These are phyloP conservation scores for Microstegium vimineum DNA, from an alignment of 176 grass and related monocot genomes.

Conservation along the genomic window DNA sequence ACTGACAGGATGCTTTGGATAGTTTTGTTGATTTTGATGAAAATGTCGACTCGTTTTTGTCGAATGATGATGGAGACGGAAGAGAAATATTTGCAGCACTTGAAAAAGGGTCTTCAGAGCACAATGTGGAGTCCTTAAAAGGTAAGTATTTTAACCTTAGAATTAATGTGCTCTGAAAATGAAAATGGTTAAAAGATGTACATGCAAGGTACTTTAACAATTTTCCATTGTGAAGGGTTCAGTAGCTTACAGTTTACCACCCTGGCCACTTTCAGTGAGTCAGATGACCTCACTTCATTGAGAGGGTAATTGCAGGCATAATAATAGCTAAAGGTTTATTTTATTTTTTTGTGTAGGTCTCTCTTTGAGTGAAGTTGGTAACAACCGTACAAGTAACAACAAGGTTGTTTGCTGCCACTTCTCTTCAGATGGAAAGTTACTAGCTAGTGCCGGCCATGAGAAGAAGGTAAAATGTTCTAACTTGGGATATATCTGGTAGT, in stretches of 20 bases:
- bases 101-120: slow-evolving; percentile 76
- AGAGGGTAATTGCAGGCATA: neutral
- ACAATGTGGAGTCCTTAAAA: slow-evolving; percentile 67
- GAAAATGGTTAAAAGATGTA: slow-evolving; percentile 8
- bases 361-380: slow-evolving; percentile 64
- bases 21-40: slow-evolving; percentile 88
- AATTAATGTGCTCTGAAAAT: slow-evolving; percentile 8
- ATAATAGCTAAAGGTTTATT: neutral
- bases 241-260: neutral
- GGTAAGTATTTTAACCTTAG: slow-evolving; percentile 42
- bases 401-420: slow-evolving; percentile 83
- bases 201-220: neutral
- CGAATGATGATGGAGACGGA: slow-evolving; percentile 80
- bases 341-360: slow-evolving; percentile 47
- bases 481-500: slow-evolving; percentile 9
- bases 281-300: neutral
- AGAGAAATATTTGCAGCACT: slow-evolving; percentile 81
- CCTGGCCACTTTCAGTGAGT: neutral
- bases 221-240: neutral
- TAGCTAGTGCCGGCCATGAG: slow-evolving; percentile 81
- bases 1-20: slow-evolving; percentile 84
- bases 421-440: slow-evolving; percentile 73
- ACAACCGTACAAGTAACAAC: slow-evolving; percentile 55
- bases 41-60: slow-evolving; percentile 94
- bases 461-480: slow-evolving; percentile 55